A percentile compares a stretch with the other conserved stretches of the same genome.
phyloP scores from a whole-genome alignment of 2,329 filamentous ascomycete genomes.

The Fusarium anthophilum region DNA sequence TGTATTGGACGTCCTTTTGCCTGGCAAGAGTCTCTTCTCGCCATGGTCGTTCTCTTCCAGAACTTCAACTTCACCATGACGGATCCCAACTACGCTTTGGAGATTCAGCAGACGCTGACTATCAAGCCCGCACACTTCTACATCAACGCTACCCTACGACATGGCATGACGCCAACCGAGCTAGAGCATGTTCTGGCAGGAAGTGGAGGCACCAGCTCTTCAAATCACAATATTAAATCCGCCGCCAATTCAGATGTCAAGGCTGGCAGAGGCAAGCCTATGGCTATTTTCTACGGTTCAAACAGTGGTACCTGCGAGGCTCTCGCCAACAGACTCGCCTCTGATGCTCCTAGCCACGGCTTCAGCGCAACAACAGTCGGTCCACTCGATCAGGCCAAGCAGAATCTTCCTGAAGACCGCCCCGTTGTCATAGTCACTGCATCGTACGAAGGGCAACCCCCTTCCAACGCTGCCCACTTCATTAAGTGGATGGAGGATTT shows the following conservation, averaged over 20 bases:
- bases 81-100: constrained; percentile 66
- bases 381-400: constrained; percentile 69
- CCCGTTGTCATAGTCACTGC: constrained; percentile 75
- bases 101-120: constrained; percentile 66
- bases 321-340: constrained; percentile 70
- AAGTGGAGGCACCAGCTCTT: constrained; percentile 6
- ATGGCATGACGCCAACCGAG: constrained; percentile 56
- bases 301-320: constrained; percentile 80
- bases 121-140: constrained; percentile 71
- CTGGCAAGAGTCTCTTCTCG: constrained; percentile 75
- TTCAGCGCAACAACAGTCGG: constrained; percentile 64
- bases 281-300: constrained; percentile 78
- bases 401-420: constrained; percentile 66
- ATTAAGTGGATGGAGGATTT: constrained; percentile 68
- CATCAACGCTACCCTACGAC: constrained; percentile 66
- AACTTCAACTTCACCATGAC: constrained; percentile 73
- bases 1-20: constrained; percentile 80
- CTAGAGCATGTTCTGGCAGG: constrained; percentile 56
- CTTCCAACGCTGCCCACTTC: constrained; percentile 77
- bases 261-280: constrained; percentile 48
- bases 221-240: constrained; percentile 6
- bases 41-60: constrained; percentile 71
- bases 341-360: constrained; percentile 66
- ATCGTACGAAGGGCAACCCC: constrained; percentile 78
- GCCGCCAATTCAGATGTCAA: background rate